Base-by-base conservation (phyloP, 2,329 filamentous ascomycete genomes). In the Claviceps sp. region DNA sequence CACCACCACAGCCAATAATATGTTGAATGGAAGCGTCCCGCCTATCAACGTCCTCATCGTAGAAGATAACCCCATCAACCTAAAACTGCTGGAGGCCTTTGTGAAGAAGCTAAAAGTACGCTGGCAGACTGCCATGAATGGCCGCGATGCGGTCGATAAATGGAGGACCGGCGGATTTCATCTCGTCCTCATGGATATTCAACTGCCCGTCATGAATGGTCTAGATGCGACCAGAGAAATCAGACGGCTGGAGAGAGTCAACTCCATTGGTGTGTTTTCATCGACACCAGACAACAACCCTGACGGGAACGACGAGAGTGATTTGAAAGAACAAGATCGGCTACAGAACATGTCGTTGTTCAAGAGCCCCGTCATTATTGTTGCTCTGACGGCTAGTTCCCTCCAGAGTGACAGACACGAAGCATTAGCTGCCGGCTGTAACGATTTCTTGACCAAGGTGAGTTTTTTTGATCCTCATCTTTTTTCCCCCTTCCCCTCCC, bases 391-490 rank as follows among this genome's bases (percentile, higher is more conserved):
- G 30, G 93, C 93, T 11, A 95, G 89, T 61, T 94, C 87, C 55
- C 72, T 98, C 63, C 91, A 97, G 69, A 95, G 89, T 64, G 93
- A 98, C 71, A 81, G 93, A 58, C 90, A 96, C 64, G 90, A 96
- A 67, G 93, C 93, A 3, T 72, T 97, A 61, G 91, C 91, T 30
- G 93, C 91, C 41, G 93, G 93, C 4, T 97, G 93, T 67, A 98
- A 98, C 65, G 93, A 98, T 69, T 98, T 97, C 69, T 74, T 98
- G 65, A 97, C 93, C 55, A 96, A 96, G 83, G 89, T 93, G 74
- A 58, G 76, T 59, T 37, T 16, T 9, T 14, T 22, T 13, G 16
- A 1, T 22, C 14, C 2, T 41, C 3, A 22, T 22, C 22, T 22
- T 22, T 22, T 22, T 22, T 22, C 20, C 20, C 20, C 20, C 20